Evolutionary conservation across 1,284 basidiomycete genomes (phyloP), one percentile per base, ranked within the genome.

Genomic region (Heterobasidion irregulare): DNA sequence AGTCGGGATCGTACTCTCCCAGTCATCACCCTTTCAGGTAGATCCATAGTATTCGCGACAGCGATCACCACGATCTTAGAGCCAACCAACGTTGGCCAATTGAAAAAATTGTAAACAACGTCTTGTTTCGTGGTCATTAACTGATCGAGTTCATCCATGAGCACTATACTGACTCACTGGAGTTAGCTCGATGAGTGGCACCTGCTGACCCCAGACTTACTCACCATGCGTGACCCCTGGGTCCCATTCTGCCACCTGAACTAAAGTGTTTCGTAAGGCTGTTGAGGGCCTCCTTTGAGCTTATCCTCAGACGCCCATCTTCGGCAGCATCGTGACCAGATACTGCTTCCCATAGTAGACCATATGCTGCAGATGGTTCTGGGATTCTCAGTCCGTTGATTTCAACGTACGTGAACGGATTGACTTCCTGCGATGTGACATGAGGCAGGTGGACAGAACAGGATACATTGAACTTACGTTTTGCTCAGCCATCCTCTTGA

Each of bases 51-150:
- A 68, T 99, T 99, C 10, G 97, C 97, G 1, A 99, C 94, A 0
- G 97, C 97, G 54, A 99, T 82, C 2, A 99, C 96, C 53, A 98
- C 86, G 13, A 99, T 79, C 65, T 90, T 89, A 54, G 90, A 92
- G 13, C 85, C 85, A 0, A 83, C 79, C 56, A 96, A 77, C 9
- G 93, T 95, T 1, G 96, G 97, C 96, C 97, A 99, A 68, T 98
- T 98, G 80, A 99, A 99, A 72, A 99, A 96, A 68, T 98, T 98
- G 73, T 99, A 99, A 45, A 99, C 91, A 2, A 99, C 96, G 62
- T 98, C 95, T 70, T 99, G 96, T 66, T 97, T 96, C 19, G 88
- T 77, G 0, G 96, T 98, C 60, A 99, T 84, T 36, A 99, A 79
- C 68, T 98, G 96, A 70, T 99, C 96, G 2, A 99, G 79, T 71